These are phyloP conservation scores for Dipodascus albidus DNA, from an alignment of 805 yeast species.

Conservation along the genomic window DNA sequence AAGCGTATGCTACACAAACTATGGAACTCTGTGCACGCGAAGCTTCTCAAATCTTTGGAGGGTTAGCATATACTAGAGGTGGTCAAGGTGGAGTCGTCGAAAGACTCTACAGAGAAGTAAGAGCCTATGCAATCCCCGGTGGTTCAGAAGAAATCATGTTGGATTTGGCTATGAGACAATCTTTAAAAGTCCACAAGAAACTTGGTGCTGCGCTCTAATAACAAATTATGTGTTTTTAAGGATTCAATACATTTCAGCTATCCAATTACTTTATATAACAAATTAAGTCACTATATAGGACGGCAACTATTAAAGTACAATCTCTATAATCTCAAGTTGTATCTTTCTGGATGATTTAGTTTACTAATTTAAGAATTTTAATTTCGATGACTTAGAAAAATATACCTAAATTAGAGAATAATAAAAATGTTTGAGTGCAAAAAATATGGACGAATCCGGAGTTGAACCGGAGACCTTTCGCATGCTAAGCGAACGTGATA, in stretches of 20 bases:
- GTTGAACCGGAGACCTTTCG: not conserved
- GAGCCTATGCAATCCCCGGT: conserved; percentile 35
- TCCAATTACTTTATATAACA: no score
- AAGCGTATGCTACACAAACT: conserved; percentile 30
- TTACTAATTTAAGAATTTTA: no score
- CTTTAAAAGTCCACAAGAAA: conserved; percentile 28
- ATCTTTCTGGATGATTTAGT: no score
- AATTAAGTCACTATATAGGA: no score
- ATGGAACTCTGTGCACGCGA: conserved; percentile 33
- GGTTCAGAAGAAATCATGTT: conserved; percentile 36
- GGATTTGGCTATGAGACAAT: conserved; percentile 30
- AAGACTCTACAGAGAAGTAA: conserved; percentile 33
- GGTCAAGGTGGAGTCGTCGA: conserved; percentile 34
- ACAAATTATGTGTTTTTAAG: no score
- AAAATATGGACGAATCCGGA: conserved; percentile 6
- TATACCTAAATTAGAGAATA: no score
- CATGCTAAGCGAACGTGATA: not conserved
- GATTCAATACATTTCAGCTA: no score
- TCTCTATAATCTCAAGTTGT: no score
- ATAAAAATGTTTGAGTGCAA: not conserved
- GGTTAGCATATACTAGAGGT: conserved; percentile 31
- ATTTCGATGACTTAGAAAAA: no score
- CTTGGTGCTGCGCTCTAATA: conserved; percentile 29
- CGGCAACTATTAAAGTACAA: no score
- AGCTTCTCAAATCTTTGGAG: conserved; percentile 34